Evolutionary conservation across 768 basidiomycete species (phyloP).

Genomic region (Lactifluus volemus): DNA sequence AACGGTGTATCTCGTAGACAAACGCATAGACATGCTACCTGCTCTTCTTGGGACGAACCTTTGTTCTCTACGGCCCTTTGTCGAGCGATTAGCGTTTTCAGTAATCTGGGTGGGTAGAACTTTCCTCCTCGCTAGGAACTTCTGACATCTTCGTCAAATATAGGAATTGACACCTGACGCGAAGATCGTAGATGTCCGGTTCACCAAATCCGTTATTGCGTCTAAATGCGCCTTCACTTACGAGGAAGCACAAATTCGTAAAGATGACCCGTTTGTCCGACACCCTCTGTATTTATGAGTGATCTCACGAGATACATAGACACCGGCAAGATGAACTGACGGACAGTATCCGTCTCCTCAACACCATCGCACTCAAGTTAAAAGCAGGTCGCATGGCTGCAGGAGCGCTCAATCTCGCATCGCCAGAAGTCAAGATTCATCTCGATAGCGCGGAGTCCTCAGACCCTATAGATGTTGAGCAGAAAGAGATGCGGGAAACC

Average conservation of each 20-base stretch:
- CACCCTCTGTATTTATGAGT: neutral
- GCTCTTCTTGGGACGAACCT: constrained; percentile 89
- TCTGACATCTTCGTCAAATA: constrained; percentile 9
- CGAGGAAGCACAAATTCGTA: constrained; percentile 88
- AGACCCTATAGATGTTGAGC: constrained; percentile 95
- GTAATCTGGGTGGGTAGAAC: constrained; percentile 79
- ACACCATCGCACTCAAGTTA: constrained; percentile 76
- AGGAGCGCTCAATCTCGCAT: constrained; percentile 96
- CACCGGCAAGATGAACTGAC: constrained; percentile 75
- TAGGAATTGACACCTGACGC: constrained; percentile 88
- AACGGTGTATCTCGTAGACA: constrained; percentile 96
- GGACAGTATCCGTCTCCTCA: constrained; percentile 79
- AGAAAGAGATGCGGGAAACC: constrained; percentile 86
- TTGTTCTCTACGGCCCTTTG: constrained; percentile 85
- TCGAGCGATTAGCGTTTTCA: constrained; percentile 92
- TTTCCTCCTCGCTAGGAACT: neutral
- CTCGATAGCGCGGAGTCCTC: constrained; percentile 88
- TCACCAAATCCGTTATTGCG: constrained; percentile 93
- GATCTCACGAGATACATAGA: constrained; percentile 31
- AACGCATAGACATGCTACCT: constrained; percentile 98
- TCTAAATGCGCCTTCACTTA: constrained; percentile 97
- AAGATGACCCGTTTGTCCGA: constrained; percentile 77
- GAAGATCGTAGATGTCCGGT: constrained; percentile 82
- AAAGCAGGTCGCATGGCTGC: constrained; percentile 83
- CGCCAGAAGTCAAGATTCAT: constrained; percentile 97